Evolutionary conservation across 208 protist genomes (phyloP).

Genomic region (Endotrypanum monterogeii): DNA sequence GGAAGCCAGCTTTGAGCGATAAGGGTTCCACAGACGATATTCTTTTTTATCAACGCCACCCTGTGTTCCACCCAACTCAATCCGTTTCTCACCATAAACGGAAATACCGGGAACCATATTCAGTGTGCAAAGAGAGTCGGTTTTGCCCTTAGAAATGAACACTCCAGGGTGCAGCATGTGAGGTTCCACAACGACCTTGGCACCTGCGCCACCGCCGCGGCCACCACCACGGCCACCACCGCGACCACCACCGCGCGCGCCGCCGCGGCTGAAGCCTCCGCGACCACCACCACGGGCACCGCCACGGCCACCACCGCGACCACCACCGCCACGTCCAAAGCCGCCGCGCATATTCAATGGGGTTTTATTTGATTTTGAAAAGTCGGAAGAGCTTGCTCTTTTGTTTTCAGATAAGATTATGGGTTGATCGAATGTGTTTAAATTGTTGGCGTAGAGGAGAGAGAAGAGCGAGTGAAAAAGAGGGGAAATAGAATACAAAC

Average conservation of each 20-base stretch:
- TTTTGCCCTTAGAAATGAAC: conserved; percentile 98
- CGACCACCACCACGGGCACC: conserved; percentile 52
- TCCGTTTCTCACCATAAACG: conserved; percentile 99
- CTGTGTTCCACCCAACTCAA: conserved; percentile 87
- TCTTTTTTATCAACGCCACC: conserved; percentile 97
- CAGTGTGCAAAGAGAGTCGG: conserved; percentile 97
- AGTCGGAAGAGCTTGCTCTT: background rate
- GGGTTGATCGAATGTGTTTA: background rate
- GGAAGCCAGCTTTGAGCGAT: conserved; percentile 99
- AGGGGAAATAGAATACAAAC: background rate
- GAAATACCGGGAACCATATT: conserved; percentile 99
- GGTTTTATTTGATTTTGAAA: conserved; percentile 3
- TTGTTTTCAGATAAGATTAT: background rate
- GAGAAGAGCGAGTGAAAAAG: background rate
- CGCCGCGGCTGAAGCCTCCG: conserved; percentile 49
- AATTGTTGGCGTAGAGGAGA: background rate
- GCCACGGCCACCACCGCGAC: conserved; percentile 28
- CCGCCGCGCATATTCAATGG: conserved; percentile 39
- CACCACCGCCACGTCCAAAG: conserved; percentile 14
- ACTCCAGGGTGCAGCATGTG: conserved; percentile 97
- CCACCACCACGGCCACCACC: conserved; percentile 58
- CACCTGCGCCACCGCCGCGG: conserved; percentile 86
- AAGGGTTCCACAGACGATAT: conserved; percentile 99
- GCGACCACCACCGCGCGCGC: conserved; percentile 43
- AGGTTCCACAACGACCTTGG: conserved; percentile 97